These are phyloP conservation scores for Herpotrichia juniperi DNA, from an alignment of 2,329 filamentous ascomycete species.

Conservation along the genomic window DNA sequence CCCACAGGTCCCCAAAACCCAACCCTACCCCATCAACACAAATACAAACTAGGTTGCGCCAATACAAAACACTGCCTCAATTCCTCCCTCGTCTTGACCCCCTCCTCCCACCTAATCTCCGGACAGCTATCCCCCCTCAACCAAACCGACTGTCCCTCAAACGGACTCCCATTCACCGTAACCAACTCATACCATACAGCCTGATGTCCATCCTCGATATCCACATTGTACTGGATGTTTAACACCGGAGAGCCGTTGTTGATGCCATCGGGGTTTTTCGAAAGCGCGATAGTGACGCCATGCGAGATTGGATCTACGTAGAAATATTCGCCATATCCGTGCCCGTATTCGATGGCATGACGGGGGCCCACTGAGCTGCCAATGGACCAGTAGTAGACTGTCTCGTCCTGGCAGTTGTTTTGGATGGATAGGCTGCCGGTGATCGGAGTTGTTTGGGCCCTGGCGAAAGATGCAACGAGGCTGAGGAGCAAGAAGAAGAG, in stretches of 20 bases:
- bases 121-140: not conserved
- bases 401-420: not conserved
- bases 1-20: no score
- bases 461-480: not conserved
- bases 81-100: not conserved
- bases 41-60: not conserved
- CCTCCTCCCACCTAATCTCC: not conserved
- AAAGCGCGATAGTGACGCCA: constrained; percentile 35
- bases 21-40: not conserved
- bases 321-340: not conserved
- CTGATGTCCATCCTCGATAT: constrained; percentile 8
- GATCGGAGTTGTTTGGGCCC: not conserved
- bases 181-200: constrained; percentile 26
- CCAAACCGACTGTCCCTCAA: constrained; percentile 6
- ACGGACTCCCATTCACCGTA: constrained; percentile 16
- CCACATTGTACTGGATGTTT: constrained; percentile 31
- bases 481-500: not conserved
- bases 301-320: not conserved
- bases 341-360: not conserved
- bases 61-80: not conserved
- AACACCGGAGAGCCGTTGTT: constrained; percentile 21
- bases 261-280: constrained; percentile 24
- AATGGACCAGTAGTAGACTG: not conserved
- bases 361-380: not conserved
- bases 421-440: not conserved